Evolutionary conservation across 257 asterid species (phyloP), one percentile per base, ranked within the genome.

Genomic region (Penstemon barbatus): DNA sequence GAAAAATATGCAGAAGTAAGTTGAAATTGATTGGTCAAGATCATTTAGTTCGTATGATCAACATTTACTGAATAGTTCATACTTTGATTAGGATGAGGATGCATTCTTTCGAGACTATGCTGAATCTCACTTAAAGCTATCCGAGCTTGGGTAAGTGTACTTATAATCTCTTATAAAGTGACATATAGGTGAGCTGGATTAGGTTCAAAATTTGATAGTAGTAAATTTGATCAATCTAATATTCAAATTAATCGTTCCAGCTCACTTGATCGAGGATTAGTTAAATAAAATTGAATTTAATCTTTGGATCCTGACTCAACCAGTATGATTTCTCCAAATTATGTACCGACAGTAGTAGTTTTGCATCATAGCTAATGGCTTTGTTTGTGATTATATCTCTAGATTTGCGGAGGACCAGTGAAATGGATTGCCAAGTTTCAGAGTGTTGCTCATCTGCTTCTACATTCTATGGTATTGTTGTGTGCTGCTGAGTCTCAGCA

Each of bases 21-120:
- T 40, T 36, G 54, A 33, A 4, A 38, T 4, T 61, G 65, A 37
- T 65, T 33, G 18, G 7, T 5, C 8, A 4, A 40, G n/a, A 18
- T 12, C 0, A 38, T 61, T 50, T 12, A 52, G 4, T 25, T 41
- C 38, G 1, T 0, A 8, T 42, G 48, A 51, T 41, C 15, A n/a
- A 33, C 8, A 38, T n/a, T 38, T 65, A 39, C 44, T 67, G 36
- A 62, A 5, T 25, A 19, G 5, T 60, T 50, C 7, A 15, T 52
- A 3, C 69, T 71, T 51, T 5, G 9, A 37, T 46, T 69, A 91
- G 97, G 95, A 88, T 36, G 96, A 91, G 83, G 97, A 91, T 57
- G 84, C 91, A 13, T 91, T 91, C 91, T 91, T 88, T 56, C 77
- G 78, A 49, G 96, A 86, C 76, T 91, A 88, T 71, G 91, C 95